Evolutionary conservation across 2,329 filamentous ascomycete species (phyloP).

Genomic region (Penicillium expansum): DNA sequence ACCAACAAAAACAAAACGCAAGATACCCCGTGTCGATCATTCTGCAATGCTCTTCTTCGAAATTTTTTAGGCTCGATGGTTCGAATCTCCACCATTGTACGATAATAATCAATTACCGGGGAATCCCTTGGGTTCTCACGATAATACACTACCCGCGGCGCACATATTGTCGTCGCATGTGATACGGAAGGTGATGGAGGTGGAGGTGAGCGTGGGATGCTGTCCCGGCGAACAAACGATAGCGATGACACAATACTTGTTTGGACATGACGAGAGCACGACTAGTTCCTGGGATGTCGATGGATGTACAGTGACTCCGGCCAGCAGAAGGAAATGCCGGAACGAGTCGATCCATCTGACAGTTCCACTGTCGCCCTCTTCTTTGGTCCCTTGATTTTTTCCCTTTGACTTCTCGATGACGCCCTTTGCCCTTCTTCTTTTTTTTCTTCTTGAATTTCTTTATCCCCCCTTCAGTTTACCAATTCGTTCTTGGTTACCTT

Average conservation of each 20-base stretch:
- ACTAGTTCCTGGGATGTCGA: slow-evolving; percentile 8
- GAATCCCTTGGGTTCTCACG: slow-evolving; percentile 25
- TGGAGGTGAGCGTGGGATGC: slow-evolving; percentile 17
- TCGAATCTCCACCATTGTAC: slow-evolving; percentile 42
- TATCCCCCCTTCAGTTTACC: slow-evolving; percentile 22
- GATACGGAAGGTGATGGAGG: slow-evolving; percentile 24
- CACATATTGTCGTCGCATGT: slow-evolving; percentile 24
- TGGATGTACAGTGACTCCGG: slow-evolving; percentile 14
- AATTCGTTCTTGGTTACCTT: slow-evolving; percentile 38
- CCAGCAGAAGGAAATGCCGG: slow-evolving; percentile 1
- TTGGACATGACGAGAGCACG: slow-evolving; percentile 23
- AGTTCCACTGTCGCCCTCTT: slow-evolving; percentile 8
- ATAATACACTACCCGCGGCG: slow-evolving; percentile 30
- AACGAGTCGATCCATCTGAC: slow-evolving; percentile 5
- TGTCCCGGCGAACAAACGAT: slow-evolving; percentile 26
- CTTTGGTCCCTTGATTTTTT: slow-evolving; percentile 12
- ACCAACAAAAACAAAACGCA: slow-evolving; percentile 27
- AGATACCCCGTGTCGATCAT: slow-evolving; percentile 39
- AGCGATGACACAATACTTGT: slow-evolving; percentile 26
- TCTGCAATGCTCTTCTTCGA: slow-evolving; percentile 38
- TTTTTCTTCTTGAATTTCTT: slow-evolving; percentile 34
- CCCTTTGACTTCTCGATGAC: slow-evolving; percentile 22
- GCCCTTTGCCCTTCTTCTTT: slow-evolving; percentile 27
- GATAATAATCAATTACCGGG: slow-evolving; percentile 45
- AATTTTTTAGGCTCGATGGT: slow-evolving; percentile 34